Base-by-base conservation (phyloP, 306 rosid species). In the Prunus salicina region DNA sequence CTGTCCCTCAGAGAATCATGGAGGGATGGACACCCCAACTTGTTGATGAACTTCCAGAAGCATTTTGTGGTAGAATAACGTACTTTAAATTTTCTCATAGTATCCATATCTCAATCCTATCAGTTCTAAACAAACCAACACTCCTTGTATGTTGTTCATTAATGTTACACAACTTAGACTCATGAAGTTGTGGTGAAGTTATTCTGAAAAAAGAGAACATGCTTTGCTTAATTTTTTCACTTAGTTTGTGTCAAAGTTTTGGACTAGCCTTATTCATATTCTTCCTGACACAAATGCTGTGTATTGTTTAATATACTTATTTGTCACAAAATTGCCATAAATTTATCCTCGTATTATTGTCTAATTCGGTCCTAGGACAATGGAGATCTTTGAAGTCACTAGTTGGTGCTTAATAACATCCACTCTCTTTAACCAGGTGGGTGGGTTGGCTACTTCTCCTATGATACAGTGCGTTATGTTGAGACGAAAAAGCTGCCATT, bases 391-490 rank as follows among this genome's bases (percentile, higher is more conserved):
- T 8, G 64, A 73, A 53, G 60, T 80, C n/a, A 64, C 52, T 22
- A 57, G 20, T 58, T 28, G 63, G 55, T 74, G 51, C 75, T 76
- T 78, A 68, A 78, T 55, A 64, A 34, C 22, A 19, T 28, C 16
- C 30, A 13, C 32, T 47, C 27, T 76, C 76, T 77, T 73, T 62
- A 83, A 53, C 47, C 84, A 95, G 99, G 97, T 85, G 99, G 99
- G 51, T 92, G 97, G 97, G 97, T 95, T 27, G 98, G 98, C 79
- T 95, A 86, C 80, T 92, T 95, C 86, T 95, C 99, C 14, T 95
- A 95, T 78, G 99, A 95, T 76, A 92, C 99, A 14, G 90, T 95
- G 85, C 99, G 99, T 70, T 95, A 88, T 72, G 96, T 83, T n/a
- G 97, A 95, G 84, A 90, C 82, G 90, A 95, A 92, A 85, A 95